A percentile compares a stretch with the other conserved stretches of the same genome.
phyloP scores from a whole-genome alignment of 2,329 filamentous ascomycete species.

The Ophiosphaerella korrae region DNA sequence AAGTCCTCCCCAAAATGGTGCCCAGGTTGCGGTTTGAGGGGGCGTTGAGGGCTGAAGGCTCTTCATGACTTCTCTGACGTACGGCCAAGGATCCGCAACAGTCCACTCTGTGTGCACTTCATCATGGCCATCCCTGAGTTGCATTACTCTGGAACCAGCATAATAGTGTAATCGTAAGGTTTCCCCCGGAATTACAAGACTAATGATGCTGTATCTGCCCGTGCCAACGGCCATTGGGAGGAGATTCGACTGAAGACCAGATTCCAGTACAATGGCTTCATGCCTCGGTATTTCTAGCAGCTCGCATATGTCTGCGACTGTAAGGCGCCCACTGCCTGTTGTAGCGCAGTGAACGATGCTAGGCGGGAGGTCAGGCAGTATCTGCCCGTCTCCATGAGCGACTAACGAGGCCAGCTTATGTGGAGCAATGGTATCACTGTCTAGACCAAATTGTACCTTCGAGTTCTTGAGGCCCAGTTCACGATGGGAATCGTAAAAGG shows the following conservation, averaged over 20 bases:
- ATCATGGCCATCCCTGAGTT: conserved; percentile 36
- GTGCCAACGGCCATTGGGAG: conserved; percentile 52
- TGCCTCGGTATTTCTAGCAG: conserved; percentile 37
- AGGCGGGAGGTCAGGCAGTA: conserved; percentile 30
- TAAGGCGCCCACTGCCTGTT: conserved; percentile 41
- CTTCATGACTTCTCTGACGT: conserved; percentile 48
- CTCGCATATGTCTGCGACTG: conserved; percentile 46
- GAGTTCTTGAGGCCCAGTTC: conserved; percentile 20
- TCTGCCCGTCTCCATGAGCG: conserved; percentile 31
- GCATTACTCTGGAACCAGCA: conserved; percentile 27
- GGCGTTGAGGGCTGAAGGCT: conserved; percentile 34
- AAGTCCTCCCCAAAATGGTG: conserved; percentile 80
- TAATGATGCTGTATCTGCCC: conserved; percentile 76
- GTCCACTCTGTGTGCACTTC: conserved; percentile 32
- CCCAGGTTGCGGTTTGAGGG: conserved; percentile 37
- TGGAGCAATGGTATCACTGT: conserved; percentile 21
- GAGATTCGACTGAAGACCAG: conserved; percentile 49
- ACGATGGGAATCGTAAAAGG: conserved; percentile 22
- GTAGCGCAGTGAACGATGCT: conserved; percentile 40
- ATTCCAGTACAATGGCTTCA: conserved; percentile 55
- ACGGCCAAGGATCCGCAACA: conserved; percentile 46
- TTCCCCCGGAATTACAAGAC: conserved; percentile 62
- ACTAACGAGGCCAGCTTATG: conserved; percentile 32
- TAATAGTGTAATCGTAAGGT: conserved; percentile 51
- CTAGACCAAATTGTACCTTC: conserved; percentile 10